Evolutionary conservation across 2,329 filamentous ascomycete genomes (phyloP).

Genomic region (Cyphellophora europaea): DNA sequence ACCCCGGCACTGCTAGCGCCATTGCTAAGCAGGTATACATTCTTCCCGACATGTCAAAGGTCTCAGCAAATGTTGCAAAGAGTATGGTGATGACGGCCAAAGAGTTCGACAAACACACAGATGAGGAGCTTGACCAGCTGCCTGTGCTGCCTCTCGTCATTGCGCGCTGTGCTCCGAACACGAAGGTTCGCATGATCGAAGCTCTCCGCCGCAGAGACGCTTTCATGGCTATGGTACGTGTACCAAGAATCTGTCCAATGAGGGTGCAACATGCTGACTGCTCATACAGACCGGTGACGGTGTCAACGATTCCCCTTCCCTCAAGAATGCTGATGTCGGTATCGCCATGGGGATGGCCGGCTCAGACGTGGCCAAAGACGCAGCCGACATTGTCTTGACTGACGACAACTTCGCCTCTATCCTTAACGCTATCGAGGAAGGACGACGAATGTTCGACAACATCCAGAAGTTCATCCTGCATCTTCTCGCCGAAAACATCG

Average conservation of each 20-base stretch:
- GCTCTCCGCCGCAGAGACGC: constrained; percentile 45
- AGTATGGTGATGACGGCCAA: constrained; percentile 60
- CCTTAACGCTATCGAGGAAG: constrained; percentile 73
- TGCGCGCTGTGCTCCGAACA: constrained; percentile 49
- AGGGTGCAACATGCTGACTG: not conserved
- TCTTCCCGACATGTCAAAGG: constrained; percentile 50
- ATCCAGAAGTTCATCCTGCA: constrained; percentile 83
- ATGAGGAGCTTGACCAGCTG: constrained; percentile 55
- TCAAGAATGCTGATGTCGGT: constrained; percentile 73
- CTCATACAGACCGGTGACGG: constrained; percentile 63
- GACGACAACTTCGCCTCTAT: constrained; percentile 87
- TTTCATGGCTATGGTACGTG: constrained; percentile 62
- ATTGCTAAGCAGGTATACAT: constrained; percentile 71
- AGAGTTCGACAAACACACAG: constrained; percentile 63
- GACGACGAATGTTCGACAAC: constrained; percentile 78
- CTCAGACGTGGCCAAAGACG: constrained; percentile 69
- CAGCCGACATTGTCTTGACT: constrained; percentile 58
- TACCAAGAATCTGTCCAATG: not conserved
- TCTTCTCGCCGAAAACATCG: constrained; percentile 71
- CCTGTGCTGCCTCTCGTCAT: constrained; percentile 47
- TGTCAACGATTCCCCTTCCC: constrained; percentile 76
- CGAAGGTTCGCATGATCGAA: constrained; percentile 82
- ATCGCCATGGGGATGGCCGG: constrained; percentile 79
- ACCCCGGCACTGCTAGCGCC: constrained; percentile 64
- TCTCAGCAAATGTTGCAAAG: constrained; percentile 52